These are phyloP conservation scores for Trypanosoma vivax DNA, from an alignment of 208 protist genomes.

Conservation along the genomic window DNA sequence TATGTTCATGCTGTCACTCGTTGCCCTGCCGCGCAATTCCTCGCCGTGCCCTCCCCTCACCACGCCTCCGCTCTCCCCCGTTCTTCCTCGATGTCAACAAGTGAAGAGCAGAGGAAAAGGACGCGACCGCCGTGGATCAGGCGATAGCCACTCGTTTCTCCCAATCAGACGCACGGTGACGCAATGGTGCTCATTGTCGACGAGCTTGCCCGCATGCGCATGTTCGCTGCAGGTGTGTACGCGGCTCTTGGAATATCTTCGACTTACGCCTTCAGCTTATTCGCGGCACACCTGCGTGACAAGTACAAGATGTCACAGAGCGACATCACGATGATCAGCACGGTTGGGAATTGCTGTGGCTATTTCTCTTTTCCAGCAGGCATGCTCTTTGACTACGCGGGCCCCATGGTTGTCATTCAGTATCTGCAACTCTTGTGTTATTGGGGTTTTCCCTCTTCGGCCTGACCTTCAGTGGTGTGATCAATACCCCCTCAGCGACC, in stretches of 20 bases:
- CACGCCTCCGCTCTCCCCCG: too few relatives aligned
- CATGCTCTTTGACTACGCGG: constrained; percentile 53
- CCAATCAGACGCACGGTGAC: neutral
- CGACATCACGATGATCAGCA: constrained; percentile 57
- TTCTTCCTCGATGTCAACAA: too few relatives aligned
- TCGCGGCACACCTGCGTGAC: constrained; percentile 32
- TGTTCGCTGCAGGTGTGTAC: neutral
- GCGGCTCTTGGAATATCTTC: constrained; percentile 17
- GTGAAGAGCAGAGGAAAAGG: too few relatives aligned
- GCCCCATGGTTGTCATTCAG: constrained; percentile 33
- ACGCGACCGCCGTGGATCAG: too few relatives aligned
- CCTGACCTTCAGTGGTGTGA: constrained; percentile 44
- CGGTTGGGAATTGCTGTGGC: constrained; percentile 35
- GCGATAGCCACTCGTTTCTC: too few relatives aligned
- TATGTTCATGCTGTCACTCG: too few relatives aligned
- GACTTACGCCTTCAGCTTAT: constrained; percentile 54
- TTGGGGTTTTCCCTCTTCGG: constrained; percentile 44
- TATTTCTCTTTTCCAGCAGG: constrained; percentile 39
- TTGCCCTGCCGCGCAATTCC: too few relatives aligned
- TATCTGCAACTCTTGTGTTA: constrained; percentile 16
- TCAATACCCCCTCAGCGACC: constrained; percentile 17
- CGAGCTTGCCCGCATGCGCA: neutral
- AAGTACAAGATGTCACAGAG: constrained; percentile 26
- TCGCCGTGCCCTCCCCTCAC: too few relatives aligned
- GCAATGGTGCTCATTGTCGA: neutral